Evolutionary conservation across 768 basidiomycete genomes (phyloP).

Genomic region (Nidularia pulvinata): DNA sequence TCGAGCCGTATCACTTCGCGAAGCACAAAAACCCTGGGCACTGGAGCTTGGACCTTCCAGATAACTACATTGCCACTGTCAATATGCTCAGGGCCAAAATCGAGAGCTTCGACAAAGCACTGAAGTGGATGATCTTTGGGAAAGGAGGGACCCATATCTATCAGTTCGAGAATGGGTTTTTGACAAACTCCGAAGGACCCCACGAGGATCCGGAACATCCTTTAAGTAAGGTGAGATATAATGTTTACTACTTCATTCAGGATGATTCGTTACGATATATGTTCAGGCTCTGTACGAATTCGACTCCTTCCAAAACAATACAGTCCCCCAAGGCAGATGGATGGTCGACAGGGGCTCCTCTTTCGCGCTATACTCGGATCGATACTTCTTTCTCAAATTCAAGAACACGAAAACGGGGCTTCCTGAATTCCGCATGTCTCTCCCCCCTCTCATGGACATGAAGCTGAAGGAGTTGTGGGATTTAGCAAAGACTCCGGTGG

Average conservation of each 20-base stretch:
- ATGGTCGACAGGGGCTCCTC: neutral
- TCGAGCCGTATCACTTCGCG: neutral
- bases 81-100: neutral
- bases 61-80: neutral
- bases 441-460: neutral
- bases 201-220: conserved; percentile 2
- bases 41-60: neutral
- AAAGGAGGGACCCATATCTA: conserved; percentile 7
- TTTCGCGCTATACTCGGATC: neutral
- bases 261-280: too few relatives aligned
- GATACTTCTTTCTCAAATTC: neutral
- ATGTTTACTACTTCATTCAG: neutral
- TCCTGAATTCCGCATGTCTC: neutral
- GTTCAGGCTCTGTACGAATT: neutral
- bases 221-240: neutral
- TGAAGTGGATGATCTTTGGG: conserved; percentile 4
- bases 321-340: neutral
- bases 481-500: neutral
- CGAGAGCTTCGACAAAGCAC: conserved; percentile 1
- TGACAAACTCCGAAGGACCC: conserved; percentile 1
- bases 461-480: neutral
- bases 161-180: conserved; percentile 3
- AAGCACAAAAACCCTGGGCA: neutral
- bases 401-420: neutral
- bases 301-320: neutral